Percentiles rank a stretch among this genome's conserved stretches.
Evolutionary conservation across 805 yeast species (phyloP).

Genomic region (Candida boidinii): DNA sequence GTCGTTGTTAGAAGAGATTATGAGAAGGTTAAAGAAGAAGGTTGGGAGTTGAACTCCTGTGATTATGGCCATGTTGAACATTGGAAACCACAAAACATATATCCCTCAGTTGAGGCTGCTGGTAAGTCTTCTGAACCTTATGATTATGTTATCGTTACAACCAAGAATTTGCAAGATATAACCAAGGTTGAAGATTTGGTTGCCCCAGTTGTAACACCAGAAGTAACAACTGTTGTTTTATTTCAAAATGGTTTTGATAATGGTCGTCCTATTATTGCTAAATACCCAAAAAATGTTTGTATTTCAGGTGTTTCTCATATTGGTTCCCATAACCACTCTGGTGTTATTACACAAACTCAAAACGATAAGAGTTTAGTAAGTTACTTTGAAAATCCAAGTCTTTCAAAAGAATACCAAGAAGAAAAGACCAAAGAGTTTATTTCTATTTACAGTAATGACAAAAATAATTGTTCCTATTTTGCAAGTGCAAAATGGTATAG

Average conservation of each 20-base stretch:
- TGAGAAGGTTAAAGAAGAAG: conserved; percentile 36
- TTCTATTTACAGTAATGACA: conserved; percentile 33
- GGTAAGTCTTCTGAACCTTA: conserved; percentile 30
- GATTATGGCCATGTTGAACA: conserved; percentile 48
- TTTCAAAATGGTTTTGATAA: conserved; percentile 63
- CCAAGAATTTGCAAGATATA: conserved; percentile 57
- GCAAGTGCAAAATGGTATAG: conserved; percentile 43
- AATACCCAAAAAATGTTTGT: conserved; percentile 41
- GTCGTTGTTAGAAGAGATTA: conserved; percentile 58
- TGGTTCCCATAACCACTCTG: conserved; percentile 47
- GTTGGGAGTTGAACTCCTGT: conserved; percentile 47
- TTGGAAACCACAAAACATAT: conserved; percentile 47
- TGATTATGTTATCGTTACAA: conserved; percentile 51
- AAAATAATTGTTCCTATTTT: conserved; percentile 31
- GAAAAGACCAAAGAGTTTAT: conserved; percentile 35
- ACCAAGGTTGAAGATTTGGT: conserved; percentile 40
- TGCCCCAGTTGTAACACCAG: conserved; percentile 38
- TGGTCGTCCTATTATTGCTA: conserved; percentile 44
- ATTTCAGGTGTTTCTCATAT: conserved; percentile 59
- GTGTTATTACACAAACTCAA: conserved; percentile 37
- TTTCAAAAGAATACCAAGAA: conserved; percentile 22
- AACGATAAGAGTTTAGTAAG: conserved; percentile 45
- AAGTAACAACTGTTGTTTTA: conserved; percentile 41
- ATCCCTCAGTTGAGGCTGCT: conserved; percentile 25
- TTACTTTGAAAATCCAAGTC: conserved; percentile 35